Evolutionary conservation across 2,329 filamentous ascomycete species (phyloP), one percentile per base, ranked within the genome.

Genomic region (Dothiorella sarmentorum): DNA sequence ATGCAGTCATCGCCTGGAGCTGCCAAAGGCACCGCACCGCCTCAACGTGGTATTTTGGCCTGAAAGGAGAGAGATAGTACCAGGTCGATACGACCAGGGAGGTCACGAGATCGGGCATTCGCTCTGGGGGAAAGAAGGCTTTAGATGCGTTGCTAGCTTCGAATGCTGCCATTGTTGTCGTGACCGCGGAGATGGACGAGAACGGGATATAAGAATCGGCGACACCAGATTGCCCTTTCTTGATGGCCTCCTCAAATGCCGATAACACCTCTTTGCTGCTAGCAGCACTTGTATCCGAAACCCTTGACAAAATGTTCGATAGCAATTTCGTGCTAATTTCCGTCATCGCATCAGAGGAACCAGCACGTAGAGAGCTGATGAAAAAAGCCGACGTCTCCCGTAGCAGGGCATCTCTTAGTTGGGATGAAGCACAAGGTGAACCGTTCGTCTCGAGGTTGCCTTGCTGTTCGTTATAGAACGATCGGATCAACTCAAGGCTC

Each of bases 41-140:
- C 75, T 99, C 95, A 29, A 99, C 92, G 68, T 97, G 94, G 64
- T 93, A 95, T 69, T 96, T 96, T 0, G 92, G 91, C 62, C 87
- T 86, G 11, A 86, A 81, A n/a, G 90, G 87, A 0, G 91, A 89
- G 37, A 99, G 75, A 67, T 90, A 91, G 4, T 77, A 73, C 94
- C 94, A 99, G 0, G 93, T 81, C 58, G 87, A 82, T 1, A 79
- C 78, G 15, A 94, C 85, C 20, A 97, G 76, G 26, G 83, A 80
- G 18, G 84, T 80, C 4, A 93, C 82, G 7, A 96, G 75, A 58
- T 76, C 80, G 58, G 80, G 87, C 51, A 87, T 69, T 22, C 85
- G 80, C n/a, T 73, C 66, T 15, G 61, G 44, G 38, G 64, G 45
- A 52, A 75, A 65, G 31, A 69, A 72, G 6, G 67, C 64, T 6